Percentiles rank a stretch among this genome's conserved stretches.
Conservation (phyloP, 495 filamentous ascomycete species). For the Penicillium canariense region DNA sequence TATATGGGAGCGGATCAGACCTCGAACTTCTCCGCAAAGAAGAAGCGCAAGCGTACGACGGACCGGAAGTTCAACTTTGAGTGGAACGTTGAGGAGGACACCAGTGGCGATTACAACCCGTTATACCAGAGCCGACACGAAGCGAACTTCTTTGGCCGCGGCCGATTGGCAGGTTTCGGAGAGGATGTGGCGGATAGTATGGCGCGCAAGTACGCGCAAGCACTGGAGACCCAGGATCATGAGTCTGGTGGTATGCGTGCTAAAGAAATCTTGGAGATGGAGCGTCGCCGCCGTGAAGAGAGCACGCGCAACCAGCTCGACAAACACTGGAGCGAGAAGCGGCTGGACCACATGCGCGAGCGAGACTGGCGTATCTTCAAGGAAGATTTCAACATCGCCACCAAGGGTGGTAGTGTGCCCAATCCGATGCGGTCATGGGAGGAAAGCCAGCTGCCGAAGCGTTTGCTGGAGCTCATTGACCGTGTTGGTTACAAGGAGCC, state of each 20-base stretch:
- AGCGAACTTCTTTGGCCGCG: constrained; percentile 76
- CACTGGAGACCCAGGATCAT: constrained; percentile 72
- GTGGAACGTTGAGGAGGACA: constrained; percentile 97
- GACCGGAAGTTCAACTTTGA: constrained; percentile 99
- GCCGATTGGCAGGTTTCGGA: constrained; percentile 77
- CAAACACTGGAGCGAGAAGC: constrained; percentile 98
- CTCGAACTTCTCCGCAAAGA: constrained; percentile 91
- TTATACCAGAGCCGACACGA: constrained; percentile 75
- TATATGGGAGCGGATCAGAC: constrained; percentile 93
- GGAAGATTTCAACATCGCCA: constrained; percentile 96
- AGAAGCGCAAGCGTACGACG: constrained; percentile 89
- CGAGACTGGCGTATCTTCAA: constrained; percentile 99
- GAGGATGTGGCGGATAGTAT: constrained; percentile 71
- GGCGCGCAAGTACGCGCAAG: constrained; percentile 71
- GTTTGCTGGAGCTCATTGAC: constrained; percentile 78
- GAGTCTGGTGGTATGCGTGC: constrained; percentile 79
- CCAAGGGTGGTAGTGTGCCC: constrained; percentile 86
- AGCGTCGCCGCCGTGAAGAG: constrained; percentile 74
- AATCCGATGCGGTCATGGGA: constrained; percentile 96
- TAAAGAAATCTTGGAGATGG: constrained; percentile 82
- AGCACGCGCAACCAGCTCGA: constrained; percentile 66
- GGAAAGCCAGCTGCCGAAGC: constrained; percentile 78
- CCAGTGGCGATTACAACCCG: constrained; percentile 84
- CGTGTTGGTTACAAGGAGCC: constrained; percentile 92
- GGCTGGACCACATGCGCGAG: constrained; percentile 92